Evolutionary conservation across 805 yeast species (phyloP), one percentile per base, ranked within the genome.

Genomic region (Metschnikowia peoriensis): DNA sequence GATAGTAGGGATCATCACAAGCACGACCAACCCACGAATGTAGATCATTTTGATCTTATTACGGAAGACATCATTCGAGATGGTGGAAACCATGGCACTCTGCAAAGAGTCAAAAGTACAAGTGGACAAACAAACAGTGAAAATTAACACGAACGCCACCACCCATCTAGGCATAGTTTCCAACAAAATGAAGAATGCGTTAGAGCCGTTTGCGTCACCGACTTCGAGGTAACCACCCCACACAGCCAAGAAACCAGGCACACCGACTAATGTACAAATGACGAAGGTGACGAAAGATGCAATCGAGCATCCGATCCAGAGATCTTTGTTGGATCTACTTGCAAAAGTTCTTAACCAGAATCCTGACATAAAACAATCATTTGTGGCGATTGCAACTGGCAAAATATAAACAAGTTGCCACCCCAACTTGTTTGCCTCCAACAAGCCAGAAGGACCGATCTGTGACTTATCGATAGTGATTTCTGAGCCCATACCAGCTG

Each of bases 331-430:
- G 8, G 89, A 73, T 57, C 82, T 82, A 7, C 96, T 85, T 6
- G 98, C 96, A 74, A 92, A 92, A 0, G 98, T 89, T 64, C 98
- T 78, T 55, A 92, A 73, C 98, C 98, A 92, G 67, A 92, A 91
- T 0, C 97, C 97, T 34, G 96, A 81, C 78, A 92, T 73, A 70
- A 92, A 92, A 66, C 92, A 83, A 66, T 90, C 97, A 63, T 92
- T 92, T 35, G 97, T 88, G 51, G 90, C 80, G 64, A 92, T 88
- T 28, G 97, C 97, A 34, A 92, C 86, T 7, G 86, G 80, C 58
- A 92, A 75, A 57, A 92, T 91, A 66, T 90, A 92, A 35, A 92
- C 67, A 57, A 92, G 78, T 76, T 90, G 94, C 96, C 97, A 91
- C 15, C 97, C 96, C 39, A 91, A 75, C 58, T 80, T 81, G 63